A percentile compares a stretch with the other conserved stretches of the same genome.
Evolutionary conservation across 1,139 yeast genomes (phyloP).

Genomic region (Kluyveromyces sp.): DNA sequence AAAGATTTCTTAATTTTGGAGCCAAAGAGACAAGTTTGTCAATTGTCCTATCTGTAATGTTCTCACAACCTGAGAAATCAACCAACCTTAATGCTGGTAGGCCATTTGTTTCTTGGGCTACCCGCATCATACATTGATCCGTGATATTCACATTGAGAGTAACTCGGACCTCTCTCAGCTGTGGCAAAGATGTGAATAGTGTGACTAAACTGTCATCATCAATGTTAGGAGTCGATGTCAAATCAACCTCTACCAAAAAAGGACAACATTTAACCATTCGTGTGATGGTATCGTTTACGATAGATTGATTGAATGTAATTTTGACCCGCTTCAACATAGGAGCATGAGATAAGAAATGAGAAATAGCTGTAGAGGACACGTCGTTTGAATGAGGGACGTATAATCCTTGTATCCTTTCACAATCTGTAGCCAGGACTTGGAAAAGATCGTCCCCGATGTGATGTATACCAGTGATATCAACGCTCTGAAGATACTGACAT

Average conservation of each 20-base stretch:
- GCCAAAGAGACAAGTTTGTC: slow-evolving; percentile 68
- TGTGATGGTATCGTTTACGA: slow-evolving; percentile 63
- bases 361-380: slow-evolving; percentile 62
- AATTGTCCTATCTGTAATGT: slow-evolving; percentile 74
- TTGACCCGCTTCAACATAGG: slow-evolving; percentile 77
- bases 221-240: slow-evolving; percentile 73
- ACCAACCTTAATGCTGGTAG: slow-evolving; percentile 62
- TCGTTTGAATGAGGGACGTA: slow-evolving; percentile 80
- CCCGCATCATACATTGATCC: slow-evolving; percentile 39
- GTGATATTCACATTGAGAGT: slow-evolving; percentile 67
- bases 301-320: slow-evolving; percentile 60
- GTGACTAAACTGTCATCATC: slow-evolving; percentile 54
- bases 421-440: slow-evolving; percentile 59
- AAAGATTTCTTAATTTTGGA: slow-evolving; percentile 81
- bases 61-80: slow-evolving; percentile 79
- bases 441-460: slow-evolving; percentile 63
- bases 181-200: slow-evolving; percentile 60
- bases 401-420: slow-evolving; percentile 77
- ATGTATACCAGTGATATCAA: slow-evolving; percentile 84
- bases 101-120: slow-evolving; percentile 21
- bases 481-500: slow-evolving; percentile 70
- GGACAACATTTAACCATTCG: slow-evolving; percentile 65
- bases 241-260: slow-evolving; percentile 79
- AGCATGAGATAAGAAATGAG: slow-evolving; percentile 53
- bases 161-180: slow-evolving; percentile 75